Conservation (phyloP, 2,329 filamentous ascomycete genomes). For the Penicillium brasilianum region DNA sequence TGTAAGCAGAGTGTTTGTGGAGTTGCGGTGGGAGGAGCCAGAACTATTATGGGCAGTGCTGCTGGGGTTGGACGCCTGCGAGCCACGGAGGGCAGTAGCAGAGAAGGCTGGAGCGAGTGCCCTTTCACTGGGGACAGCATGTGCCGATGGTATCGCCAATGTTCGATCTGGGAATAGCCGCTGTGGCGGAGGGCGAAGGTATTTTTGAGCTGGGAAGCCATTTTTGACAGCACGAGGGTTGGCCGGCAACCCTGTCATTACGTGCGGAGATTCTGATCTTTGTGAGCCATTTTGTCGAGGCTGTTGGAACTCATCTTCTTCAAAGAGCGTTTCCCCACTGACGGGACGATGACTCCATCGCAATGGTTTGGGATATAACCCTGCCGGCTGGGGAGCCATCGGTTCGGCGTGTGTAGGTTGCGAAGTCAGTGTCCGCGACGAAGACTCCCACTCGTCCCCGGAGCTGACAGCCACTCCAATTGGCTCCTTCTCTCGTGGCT, state of each 20-base stretch:
- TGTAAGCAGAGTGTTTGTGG: constrained; percentile 15
- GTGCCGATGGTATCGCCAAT: constrained; percentile 2
- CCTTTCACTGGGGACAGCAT: neutral
- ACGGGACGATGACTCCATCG: constrained; percentile 36
- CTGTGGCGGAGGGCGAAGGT: constrained; percentile 20
- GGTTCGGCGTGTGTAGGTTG: constrained; percentile 46
- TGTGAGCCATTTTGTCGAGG: neutral
- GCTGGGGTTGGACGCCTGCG: constrained; percentile 21
- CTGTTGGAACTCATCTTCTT: constrained; percentile 41
- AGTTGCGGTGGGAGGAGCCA: constrained; percentile 12
- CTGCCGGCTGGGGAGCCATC: constrained; percentile 41
- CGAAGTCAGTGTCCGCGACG: constrained; percentile 40
- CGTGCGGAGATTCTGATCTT: neutral
- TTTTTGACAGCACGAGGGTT: constrained; percentile 45
- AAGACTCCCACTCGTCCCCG: constrained; percentile 34
- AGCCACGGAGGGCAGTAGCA: constrained; percentile 7
- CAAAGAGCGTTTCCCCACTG: constrained; percentile 45
- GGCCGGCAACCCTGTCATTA: constrained; percentile 36
- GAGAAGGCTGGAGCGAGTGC: constrained; percentile 15
- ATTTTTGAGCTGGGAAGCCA: constrained; percentile 29
- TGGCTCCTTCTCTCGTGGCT: constrained; percentile 9
- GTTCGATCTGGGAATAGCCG: neutral
- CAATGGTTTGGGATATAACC: constrained; percentile 47
- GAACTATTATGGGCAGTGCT: constrained; percentile 15
- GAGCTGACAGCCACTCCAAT: constrained; percentile 31